A percentile compares a stretch with the other conserved stretches of the same genome.
phyloP scores from a whole-genome alignment of 352 stramenopile species.

The Globisporangium polare region DNA sequence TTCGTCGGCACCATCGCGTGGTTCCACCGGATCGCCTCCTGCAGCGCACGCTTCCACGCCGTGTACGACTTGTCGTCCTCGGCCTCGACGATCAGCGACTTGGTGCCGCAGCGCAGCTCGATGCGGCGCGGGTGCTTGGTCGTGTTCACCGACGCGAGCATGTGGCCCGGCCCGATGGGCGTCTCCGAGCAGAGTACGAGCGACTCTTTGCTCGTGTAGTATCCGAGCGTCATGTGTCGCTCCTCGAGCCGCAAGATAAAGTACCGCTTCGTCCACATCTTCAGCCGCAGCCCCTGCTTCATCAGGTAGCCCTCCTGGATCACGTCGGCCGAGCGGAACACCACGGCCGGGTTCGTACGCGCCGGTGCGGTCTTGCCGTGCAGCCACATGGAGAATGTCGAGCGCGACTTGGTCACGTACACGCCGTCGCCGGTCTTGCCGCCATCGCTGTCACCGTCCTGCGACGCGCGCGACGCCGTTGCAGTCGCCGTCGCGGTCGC shows the following conservation, averaged over 20 bases:
- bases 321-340: conserved; percentile 81
- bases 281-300: conserved; percentile 76
- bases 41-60: conserved; percentile 62
- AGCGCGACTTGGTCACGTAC: conserved; percentile 84
- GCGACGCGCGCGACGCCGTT: conserved; percentile 6
- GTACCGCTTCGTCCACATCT: conserved; percentile 81
- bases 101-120: conserved; percentile 67
- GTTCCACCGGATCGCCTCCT: conserved; percentile 85
- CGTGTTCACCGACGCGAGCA: conserved; percentile 37
- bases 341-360: conserved; percentile 41
- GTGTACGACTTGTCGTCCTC: conserved; percentile 57
- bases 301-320: conserved; percentile 84
- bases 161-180: conserved; percentile 70
- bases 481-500: not conserved
- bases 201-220: conserved; percentile 84
- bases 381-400: conserved; percentile 83
- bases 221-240: conserved; percentile 84
- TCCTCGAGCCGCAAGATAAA: conserved; percentile 86
- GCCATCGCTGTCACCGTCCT: conserved; percentile 14
- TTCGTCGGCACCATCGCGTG: conserved; percentile 82
- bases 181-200: conserved; percentile 78
- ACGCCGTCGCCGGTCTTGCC: conserved; percentile 47
- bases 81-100: conserved; percentile 69
- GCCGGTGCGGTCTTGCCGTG: conserved; percentile 67
- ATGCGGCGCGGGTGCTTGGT: conserved; percentile 57